phyloP scores from a whole-genome alignment of 2,329 filamentous ascomycete genomes.

The Sphaerulina musiva region DNA sequence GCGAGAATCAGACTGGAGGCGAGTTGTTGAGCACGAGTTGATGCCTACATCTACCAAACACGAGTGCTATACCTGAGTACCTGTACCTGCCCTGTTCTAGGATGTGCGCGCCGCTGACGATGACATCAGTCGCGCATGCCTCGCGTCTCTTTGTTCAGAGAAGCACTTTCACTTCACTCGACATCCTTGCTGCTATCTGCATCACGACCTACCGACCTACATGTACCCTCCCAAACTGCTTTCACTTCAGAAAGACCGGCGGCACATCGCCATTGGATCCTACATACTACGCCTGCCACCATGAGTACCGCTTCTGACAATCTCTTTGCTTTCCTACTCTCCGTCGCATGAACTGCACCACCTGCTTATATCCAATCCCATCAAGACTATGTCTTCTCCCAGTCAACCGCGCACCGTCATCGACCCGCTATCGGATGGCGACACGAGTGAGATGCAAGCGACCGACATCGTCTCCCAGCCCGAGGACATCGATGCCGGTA shows the following conservation, averaged over 20 bases:
- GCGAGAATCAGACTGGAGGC: too few relatives aligned
- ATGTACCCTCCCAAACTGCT: too few relatives aligned
- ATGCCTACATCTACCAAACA: too few relatives aligned
- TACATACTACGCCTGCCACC: neutral
- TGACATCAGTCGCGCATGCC: constrained; percentile 2
- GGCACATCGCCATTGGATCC: neutral
- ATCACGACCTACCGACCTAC: too few relatives aligned
- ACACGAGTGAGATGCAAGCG: neutral
- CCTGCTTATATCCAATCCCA: too few relatives aligned
- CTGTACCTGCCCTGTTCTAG: too few relatives aligned
- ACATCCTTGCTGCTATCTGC: too few relatives aligned
- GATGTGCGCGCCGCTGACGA: neutral
- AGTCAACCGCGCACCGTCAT: neutral
- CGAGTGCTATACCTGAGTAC: too few relatives aligned
- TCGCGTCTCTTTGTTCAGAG: neutral
- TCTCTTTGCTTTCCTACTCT: neutral
- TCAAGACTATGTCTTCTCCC: neutral
- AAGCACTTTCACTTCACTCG: neutral
- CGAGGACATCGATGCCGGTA: neutral
- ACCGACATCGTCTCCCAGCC: neutral
- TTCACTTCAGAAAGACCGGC: too few relatives aligned
- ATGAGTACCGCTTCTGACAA: constrained; percentile 6
- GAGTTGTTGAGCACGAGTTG: too few relatives aligned
- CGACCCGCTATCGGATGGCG: neutral
- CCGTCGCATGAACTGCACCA: neutral